phyloP scores from a whole-genome alignment of 1,284 basidiomycete genomes.

The Psilocybe mexicana region DNA sequence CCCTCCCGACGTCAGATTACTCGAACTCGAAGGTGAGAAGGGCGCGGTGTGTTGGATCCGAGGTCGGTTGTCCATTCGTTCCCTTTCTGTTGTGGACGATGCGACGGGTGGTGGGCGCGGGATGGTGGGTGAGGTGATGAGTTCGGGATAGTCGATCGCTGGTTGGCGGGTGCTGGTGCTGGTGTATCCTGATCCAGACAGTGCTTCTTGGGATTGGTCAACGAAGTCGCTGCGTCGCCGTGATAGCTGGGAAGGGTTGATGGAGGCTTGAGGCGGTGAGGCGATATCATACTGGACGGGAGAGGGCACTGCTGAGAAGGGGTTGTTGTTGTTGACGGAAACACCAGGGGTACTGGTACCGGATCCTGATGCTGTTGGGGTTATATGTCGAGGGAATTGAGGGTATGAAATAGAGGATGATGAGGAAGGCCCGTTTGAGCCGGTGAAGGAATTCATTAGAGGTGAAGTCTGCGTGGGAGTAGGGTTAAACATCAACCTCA shows the following conservation, averaged over 20 bases:
- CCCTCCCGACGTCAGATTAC: slow-evolving; percentile 22
- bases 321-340: slow-evolving; percentile 3
- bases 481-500: background rate
- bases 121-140: slow-evolving; percentile 52
- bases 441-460: slow-evolving; percentile 22
- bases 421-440: slow-evolving; percentile 30
- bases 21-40: slow-evolving; percentile 31
- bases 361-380: slow-evolving; percentile 31
- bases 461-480: slow-evolving; percentile 22
- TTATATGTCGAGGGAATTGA: slow-evolving; percentile 37
- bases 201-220: slow-evolving; percentile 74
- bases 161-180: slow-evolving; percentile 20
- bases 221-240: slow-evolving; percentile 78
- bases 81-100: slow-evolving; percentile 69
- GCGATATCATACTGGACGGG: slow-evolving; percentile 41
- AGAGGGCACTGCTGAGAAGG: slow-evolving; percentile 34
- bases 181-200: slow-evolving; percentile 39
- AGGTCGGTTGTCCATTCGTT: slow-evolving; percentile 69
- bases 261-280: slow-evolving; percentile 77
- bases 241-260: slow-evolving; percentile 67
- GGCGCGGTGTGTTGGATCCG: slow-evolving; percentile 29
- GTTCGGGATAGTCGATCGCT: slow-evolving; percentile 81
- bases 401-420: slow-evolving; percentile 42
- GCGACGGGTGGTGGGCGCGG: slow-evolving; percentile 78
- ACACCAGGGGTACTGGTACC: slow-evolving; percentile 20